Evolutionary conservation across 306 rosid species (phyloP), one percentile per base, ranked within the genome.

Genomic region (Gillenia trifoliata): DNA sequence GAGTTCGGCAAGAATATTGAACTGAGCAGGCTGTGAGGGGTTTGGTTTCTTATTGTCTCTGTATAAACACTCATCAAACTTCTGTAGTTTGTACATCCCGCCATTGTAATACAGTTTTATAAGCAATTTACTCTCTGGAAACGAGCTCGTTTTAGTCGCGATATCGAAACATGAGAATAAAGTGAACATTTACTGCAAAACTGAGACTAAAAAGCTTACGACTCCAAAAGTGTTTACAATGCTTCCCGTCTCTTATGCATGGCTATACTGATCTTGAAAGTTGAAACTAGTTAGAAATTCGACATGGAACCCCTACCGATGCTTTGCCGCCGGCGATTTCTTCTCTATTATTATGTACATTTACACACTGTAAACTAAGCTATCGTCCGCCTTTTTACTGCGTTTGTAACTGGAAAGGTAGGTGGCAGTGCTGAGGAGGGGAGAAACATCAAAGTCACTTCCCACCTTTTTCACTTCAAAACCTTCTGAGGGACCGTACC

Each of bases 391-490:
- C 30, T 36, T 66, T n/a, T 75, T 85, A 45, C 84, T 25, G 36
- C 79, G 77, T 80, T 86, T 89, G 83, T 89, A 89, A 80, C 87
- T 87, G 9, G 86, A 66, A 72, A 88, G 81, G 77, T 88, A 90
- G 38, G 80, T 77, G 41, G 83, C 23, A 43, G 78, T 81, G 11
- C 80, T 68, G 34, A 93, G 86, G 70, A 93, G 91, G 49, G 93
- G 91, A 71, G 84, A 23, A 38, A 82, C 82, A 33, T 89, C 93
- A 67, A 89, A 64, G 31, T 85, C 91, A 13, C 80, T 47, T 65
- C 87, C 75, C 30, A 67, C 77, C 63, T 70, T 84, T 50, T 61
- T 88, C 30, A 47, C 60, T 31, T 77, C 73, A 49, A 29, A 57
- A 75, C 40, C 87, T 30, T 68, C 25, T 3, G 80, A 47, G 38